Evolutionary conservation across 2,329 filamentous ascomycete species (phyloP).

Genomic region (Periconia digitata): DNA sequence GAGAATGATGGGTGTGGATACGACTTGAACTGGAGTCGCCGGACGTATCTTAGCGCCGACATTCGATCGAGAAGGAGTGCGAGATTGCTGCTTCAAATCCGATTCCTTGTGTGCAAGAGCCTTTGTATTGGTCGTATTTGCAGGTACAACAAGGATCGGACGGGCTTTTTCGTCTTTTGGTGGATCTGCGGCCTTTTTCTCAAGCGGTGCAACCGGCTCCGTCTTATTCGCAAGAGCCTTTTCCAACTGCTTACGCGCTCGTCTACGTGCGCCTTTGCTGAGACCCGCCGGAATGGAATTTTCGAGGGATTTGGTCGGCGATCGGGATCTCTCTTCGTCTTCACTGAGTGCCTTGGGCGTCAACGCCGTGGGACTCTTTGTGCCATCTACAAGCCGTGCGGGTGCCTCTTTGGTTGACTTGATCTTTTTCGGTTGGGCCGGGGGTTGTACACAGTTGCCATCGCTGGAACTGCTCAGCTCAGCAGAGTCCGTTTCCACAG

Average conservation of each 20-base stretch:
- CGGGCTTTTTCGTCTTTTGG: conserved; percentile 3
- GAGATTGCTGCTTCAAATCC: neutral
- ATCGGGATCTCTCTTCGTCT: neutral
- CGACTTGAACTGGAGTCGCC: conserved; percentile 13
- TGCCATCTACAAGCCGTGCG: neutral
- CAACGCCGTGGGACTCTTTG: neutral
- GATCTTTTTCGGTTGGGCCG: neutral
- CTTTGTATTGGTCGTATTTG: neutral
- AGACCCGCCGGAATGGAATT: conserved; percentile 7
- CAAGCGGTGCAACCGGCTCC: conserved; percentile 2
- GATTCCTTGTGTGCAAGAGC: neutral
- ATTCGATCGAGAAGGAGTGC: conserved; percentile 24
- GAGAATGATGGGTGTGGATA: neutral
- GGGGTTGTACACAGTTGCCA: conserved; percentile 29
- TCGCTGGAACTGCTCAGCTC: conserved; percentile 49
- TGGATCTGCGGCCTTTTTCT: conserved; percentile 8
- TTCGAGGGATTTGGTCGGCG: neutral
- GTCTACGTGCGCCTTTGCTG: conserved; percentile 29
- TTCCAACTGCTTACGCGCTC: conserved; percentile 21
- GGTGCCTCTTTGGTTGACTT: neutral
- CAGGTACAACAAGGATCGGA: neutral
- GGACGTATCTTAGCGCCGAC: conserved; percentile 32
- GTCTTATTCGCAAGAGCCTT: neutral
- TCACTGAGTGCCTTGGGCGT: neutral
- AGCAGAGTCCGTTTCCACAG: conserved; percentile 25